Base-by-base conservation (phyloP, 257 asterid species). In the Solanum medicagineum region DNA sequence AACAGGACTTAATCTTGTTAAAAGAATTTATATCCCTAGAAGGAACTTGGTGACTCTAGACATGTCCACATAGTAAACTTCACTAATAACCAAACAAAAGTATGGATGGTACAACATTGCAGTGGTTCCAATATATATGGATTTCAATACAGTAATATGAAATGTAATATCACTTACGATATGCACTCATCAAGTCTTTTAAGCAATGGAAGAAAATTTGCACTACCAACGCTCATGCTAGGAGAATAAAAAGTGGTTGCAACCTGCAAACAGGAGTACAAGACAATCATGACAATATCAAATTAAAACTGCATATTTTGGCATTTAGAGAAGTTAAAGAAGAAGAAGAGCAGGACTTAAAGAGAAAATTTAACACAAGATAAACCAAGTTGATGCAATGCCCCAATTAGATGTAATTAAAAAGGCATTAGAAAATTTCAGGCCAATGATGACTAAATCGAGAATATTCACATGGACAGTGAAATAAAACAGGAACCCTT, bases 161-260 rank as follows among this genome's bases (percentile, higher is more conserved):
- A n/a, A 77, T 51, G 63, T 29, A 77, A 51, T 51, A 83, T 84
- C 87, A 92, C 99, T 94, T 91, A 97, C 99, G 94, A 88, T 86
- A 97, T 95, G 92, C 99, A 92, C 89, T 95, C 98, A 74, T 97
- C 99, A 79, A 97, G 98, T 87, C 95, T 92, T 88, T 93, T 97
- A 86, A 97, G 97, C 89, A 97, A 85, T 51, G 98, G 99, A 75
- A 97, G 98, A 89, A 97, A 97, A 89, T 91, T 95, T 36, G 88
- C 92, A 83, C 91, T 94, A 19, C 91, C 87, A 57, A 94, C 97
- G 86, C 87, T 95, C 99, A 97, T 97, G 89, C 88, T 92, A 86
- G 99, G 96, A 88, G 99, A 92, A 88, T 97, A 90, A 91, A 97
- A 97, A 89, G 93, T 91, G 90, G 97, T 93, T 10, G 99, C 98